Base-by-base conservation (phyloP, 257 asterid species). In the Solanum gracilifrons region DNA sequence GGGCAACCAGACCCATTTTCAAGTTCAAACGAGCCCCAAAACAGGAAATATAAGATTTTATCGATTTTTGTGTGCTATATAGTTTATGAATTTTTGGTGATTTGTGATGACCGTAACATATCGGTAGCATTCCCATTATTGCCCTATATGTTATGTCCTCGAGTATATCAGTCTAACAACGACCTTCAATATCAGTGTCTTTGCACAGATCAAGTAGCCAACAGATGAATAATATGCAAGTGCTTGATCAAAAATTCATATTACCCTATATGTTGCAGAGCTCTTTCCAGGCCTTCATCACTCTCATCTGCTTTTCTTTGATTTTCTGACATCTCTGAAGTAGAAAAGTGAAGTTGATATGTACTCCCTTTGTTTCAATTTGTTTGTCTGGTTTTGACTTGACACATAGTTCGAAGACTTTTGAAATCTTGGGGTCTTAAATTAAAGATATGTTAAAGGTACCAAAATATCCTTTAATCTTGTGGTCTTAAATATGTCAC, bases 181-280 rank as follows among this genome's bases (percentile, higher is more conserved):
- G 48, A 10, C n/a, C 62, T 77, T 4, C 25, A 27, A 37, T 13
- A 39, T 36, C 39, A 36, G 39, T 36, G 39, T 36, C 39, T 13
- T 37, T 37, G 60, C 60, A n/a, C 5, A 75, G 18, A 75, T 36
- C 35, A 39, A 3, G 55, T 21, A 18, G 21, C 2, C 33, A 76
- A 75, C 32, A 75, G 33, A 37, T 37, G 83, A 75, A 76, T 39
- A n/a, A 13, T 76, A 25, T 39, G 8, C 20, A 76, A 7, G 43
- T 76, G 27, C 35, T 2, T 13, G 84, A 39, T 31, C 13, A 6
- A 76, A 83, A 69, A 60, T 60, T 37, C 60, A 37, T 23, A 58
- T 80, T 92, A 93, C 5, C 92, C 95, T 89, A 93, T 97, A 89
- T 88, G 94, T 79, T 90, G 90, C 91, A 94, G 86, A 62, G 98